These are phyloP conservation scores for Megacollybia platyphylla DNA, from an alignment of 1,284 basidiomycete genomes.

Conservation along the genomic window DNA sequence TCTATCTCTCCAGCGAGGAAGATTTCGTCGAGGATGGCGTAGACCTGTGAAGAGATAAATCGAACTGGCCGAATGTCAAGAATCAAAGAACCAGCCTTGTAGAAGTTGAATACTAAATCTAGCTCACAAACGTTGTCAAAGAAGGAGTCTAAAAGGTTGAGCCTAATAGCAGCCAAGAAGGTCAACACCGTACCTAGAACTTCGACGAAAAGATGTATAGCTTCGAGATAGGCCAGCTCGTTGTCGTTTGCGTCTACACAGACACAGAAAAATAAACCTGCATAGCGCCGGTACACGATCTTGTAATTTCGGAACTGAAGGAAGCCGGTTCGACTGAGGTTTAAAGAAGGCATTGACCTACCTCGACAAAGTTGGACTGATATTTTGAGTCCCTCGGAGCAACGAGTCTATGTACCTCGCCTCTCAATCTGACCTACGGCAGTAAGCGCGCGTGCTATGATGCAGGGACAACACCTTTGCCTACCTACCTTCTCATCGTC, in stretches of 20 bases:
- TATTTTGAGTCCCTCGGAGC: slow-evolving; percentile 98
- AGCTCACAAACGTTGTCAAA: slow-evolving; percentile 98
- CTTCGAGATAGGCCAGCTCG: slow-evolving; percentile 93
- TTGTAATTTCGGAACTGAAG: slow-evolving; percentile 89
- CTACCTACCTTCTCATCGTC: slow-evolving; percentile 83
- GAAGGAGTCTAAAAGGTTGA: slow-evolving; percentile 63
- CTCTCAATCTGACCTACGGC: slow-evolving; percentile 66
- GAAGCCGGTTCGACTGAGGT: slow-evolving; percentile 1
- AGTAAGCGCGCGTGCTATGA: background rate
- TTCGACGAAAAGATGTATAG: slow-evolving; percentile 97
- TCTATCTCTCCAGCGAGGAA: slow-evolving; percentile 99
- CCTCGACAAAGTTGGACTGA: slow-evolving; percentile 98
- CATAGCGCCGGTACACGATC: slow-evolving; percentile 90
- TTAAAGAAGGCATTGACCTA: slow-evolving; percentile 21
- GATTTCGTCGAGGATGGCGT: slow-evolving; percentile 95
- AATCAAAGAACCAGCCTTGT: slow-evolving; percentile 46
- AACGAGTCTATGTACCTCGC: slow-evolving; percentile 91
- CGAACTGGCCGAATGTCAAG: background rate
- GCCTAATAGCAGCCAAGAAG: slow-evolving; percentile 2
- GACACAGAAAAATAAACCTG: slow-evolving; percentile 95
- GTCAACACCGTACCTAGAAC: slow-evolving; percentile 64
- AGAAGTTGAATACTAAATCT: slow-evolving; percentile 97
- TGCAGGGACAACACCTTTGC: background rate
- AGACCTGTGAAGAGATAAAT: slow-evolving; percentile 45
- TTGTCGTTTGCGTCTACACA: slow-evolving; percentile 98